Percentiles rank a stretch among this genome's conserved stretches.
Conservation (phyloP, 192 early-diverging fungal genomes). For the Linnemannia schmuckeri region DNA sequence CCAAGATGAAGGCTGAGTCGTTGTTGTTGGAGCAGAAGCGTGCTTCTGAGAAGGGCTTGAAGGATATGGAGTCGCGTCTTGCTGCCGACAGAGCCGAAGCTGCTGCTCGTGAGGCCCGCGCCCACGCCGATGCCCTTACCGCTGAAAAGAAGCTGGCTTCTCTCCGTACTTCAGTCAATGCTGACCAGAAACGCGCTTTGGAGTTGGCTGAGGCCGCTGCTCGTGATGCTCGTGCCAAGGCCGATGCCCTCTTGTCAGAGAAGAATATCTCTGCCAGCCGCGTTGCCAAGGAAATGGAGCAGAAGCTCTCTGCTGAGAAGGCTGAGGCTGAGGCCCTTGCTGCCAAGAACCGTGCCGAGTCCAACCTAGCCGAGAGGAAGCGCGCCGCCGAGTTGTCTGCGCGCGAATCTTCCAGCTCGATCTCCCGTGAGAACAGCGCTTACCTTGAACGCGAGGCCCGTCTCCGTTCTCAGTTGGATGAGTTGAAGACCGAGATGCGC, state of each 20-base stretch:
- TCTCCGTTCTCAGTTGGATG: slow-evolving; percentile 20
- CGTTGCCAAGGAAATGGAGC: slow-evolving; percentile 5
- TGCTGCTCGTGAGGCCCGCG: slow-evolving; percentile 4
- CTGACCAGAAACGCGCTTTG: slow-evolving; percentile 5
- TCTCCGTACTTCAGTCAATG: neutral
- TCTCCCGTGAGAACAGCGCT: slow-evolving; percentile 11
- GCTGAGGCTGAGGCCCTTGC: slow-evolving; percentile 14
- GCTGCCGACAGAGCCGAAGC: slow-evolving; percentile 11
- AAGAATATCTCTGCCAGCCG: slow-evolving; percentile 5
- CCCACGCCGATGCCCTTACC: slow-evolving; percentile 18
- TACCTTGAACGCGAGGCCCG: slow-evolving; percentile 10
- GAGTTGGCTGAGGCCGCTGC: slow-evolving; percentile 25
- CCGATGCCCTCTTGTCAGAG: slow-evolving; percentile 7
- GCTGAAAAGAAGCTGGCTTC: slow-evolving; percentile 15
- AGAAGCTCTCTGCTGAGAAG: slow-evolving; percentile 6
- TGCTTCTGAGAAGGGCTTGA: neutral
- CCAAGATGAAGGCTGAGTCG: slow-evolving; percentile 4
- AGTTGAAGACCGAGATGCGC: slow-evolving; percentile 14
- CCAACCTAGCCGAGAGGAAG: slow-evolving; percentile 6
- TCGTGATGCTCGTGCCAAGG: slow-evolving; percentile 23
- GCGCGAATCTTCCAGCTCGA: neutral
- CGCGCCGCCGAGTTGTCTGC: slow-evolving; percentile 3
- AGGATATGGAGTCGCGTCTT: neutral
- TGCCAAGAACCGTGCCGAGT: slow-evolving; percentile 15
- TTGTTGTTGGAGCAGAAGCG: slow-evolving; percentile 13